Evolutionary conservation across 306 rosid species (phyloP).

Genomic region (Rubus parviflorus): DNA sequence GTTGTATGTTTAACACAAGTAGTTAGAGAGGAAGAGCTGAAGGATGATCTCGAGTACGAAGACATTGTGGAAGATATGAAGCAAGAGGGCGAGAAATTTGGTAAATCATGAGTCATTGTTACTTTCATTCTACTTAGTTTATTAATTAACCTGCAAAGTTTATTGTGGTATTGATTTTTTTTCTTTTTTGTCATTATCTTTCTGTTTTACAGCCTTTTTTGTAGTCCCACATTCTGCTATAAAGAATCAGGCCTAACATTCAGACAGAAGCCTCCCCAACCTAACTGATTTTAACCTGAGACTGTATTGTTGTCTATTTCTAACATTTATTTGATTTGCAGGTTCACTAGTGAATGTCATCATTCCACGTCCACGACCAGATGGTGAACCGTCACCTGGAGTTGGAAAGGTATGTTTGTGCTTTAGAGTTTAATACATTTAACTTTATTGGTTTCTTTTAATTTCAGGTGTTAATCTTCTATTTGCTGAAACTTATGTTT

Average conservation of each 20-base stretch:
- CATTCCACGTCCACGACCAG: constrained; percentile 79
- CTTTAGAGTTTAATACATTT: constrained; percentile 1
- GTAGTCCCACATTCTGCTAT: constrained; percentile 73
- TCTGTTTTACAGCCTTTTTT: constrained; percentile 78
- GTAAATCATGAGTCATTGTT: constrained; percentile 31
- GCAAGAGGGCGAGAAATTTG: constrained; percentile 88
- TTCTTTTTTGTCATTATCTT: constrained; percentile 39
- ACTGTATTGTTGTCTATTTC: constrained; percentile 23
- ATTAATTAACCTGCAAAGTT: constrained; percentile 17
- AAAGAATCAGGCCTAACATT: constrained; percentile 79
- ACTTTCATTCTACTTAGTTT: not conserved
- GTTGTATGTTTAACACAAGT: constrained; percentile 88
- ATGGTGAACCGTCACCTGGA: constrained; percentile 64
- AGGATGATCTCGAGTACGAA: constrained; percentile 86
- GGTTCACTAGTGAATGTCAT: constrained; percentile 74
- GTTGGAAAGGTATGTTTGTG: constrained; percentile 71
- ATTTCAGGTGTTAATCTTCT: not conserved
- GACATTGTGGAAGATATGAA: constrained; percentile 93
- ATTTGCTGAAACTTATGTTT: not conserved
- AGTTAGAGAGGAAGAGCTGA: constrained; percentile 80
- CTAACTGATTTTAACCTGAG: constrained; percentile 35
- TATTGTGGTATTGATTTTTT: constrained; percentile 43
- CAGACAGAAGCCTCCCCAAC: constrained; percentile 74
- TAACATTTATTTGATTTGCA: constrained; percentile 40
- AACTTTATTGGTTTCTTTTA: not conserved